Evolutionary conservation across 1,284 basidiomycete species (phyloP).

Genomic region (Athelia sp.): DNA sequence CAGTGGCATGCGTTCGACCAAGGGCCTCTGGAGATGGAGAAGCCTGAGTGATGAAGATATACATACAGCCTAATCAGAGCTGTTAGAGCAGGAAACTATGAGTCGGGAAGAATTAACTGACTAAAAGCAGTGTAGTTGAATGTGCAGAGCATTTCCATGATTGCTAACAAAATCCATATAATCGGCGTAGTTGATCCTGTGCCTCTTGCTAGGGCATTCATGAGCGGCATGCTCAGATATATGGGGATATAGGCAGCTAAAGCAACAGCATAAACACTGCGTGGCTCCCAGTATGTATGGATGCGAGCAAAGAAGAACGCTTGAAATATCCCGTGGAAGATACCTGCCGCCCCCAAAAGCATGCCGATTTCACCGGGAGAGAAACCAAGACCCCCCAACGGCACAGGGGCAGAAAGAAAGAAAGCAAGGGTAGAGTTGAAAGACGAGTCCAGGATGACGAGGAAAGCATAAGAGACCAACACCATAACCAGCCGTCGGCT

Average conservation of each 20-base stretch:
- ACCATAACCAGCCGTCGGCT: neutral
- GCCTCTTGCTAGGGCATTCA: neutral
- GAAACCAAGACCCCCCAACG: slow-evolving; percentile 7
- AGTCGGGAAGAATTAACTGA: neutral
- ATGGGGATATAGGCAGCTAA: neutral
- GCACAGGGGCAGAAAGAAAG: slow-evolving; percentile 3
- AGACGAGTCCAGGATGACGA: neutral
- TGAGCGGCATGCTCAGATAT: neutral
- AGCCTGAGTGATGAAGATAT: neutral
- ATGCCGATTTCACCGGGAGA: slow-evolving; percentile 5
- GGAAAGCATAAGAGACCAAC: neutral
- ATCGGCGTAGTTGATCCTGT: neutral
- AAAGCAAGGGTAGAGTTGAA: neutral
- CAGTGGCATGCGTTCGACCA: neutral
- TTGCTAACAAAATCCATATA: neutral
- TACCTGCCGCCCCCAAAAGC: slow-evolving; percentile 5
- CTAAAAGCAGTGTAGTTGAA: neutral
- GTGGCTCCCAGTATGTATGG: neutral
- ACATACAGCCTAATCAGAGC: neutral
- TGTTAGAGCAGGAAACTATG: neutral
- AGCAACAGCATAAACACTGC: neutral
- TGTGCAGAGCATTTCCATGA: neutral
- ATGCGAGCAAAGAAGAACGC: neutral
- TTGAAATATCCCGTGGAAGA: slow-evolving; percentile 9
- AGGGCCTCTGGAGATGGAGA: neutral